Evolutionary conservation across 495 filamentous ascomycete genomes (phyloP), one percentile per base, ranked within the genome.

Genomic region (Penicillium pulvis): DNA sequence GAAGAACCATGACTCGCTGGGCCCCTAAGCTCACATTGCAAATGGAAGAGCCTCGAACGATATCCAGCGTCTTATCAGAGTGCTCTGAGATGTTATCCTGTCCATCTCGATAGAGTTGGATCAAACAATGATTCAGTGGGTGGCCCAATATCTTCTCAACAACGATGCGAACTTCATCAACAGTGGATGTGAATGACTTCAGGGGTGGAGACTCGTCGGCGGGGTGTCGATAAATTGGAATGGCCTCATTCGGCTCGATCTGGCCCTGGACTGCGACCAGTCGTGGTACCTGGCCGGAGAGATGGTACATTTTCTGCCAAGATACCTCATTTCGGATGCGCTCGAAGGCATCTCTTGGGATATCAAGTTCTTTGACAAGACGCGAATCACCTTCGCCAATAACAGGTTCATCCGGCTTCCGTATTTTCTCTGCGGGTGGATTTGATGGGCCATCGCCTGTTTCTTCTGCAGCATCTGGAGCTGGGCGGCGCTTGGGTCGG

Each of bases 81-180:
- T 99, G 94, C 66, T 99, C 95, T 9, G 92, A 96, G 58, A 99
- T 99, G 62, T 90, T 89, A 70, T 98, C 94, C n/a, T 87, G 82
- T 19, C 95, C 93, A 62, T 84, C 80, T 10, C 94, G 92, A 66
- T 98, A 98, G 43, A 93, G 83, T 68, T 98, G 94, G 35, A 98
- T 93, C 14, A 98, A 79, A 10, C 89, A 92, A 66, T 98, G 94
- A 67, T 98, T 98, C 16, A 98, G 75, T 6, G 88, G 81, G 66
- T 98, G 95, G 6, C 88, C 84, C 6, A 97, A 76, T 10, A 83
- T 76, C 33, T 81, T 76, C 63, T 96, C 87, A 4, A 91, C 83
- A 35, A 78, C 77, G 16, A 79, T 63, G 28, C 89, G 87, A 45
- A 97, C 88, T 36, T 78, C 71, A 30, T 85, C 75, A 0, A 98